Evolutionary conservation across 2,329 filamentous ascomycete species (phyloP).

Genomic region (Fusarium metavorans): DNA sequence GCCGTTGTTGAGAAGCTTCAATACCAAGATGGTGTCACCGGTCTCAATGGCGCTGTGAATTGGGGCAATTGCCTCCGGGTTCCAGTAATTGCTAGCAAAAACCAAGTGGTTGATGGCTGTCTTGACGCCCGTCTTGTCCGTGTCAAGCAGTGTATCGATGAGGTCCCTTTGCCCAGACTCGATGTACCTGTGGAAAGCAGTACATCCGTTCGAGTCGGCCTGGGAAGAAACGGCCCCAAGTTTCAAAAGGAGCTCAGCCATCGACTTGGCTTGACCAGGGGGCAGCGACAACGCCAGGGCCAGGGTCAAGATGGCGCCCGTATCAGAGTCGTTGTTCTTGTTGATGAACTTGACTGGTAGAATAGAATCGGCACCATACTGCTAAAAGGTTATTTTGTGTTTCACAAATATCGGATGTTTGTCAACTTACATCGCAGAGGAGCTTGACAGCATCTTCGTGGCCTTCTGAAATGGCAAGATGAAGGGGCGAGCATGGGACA

Average conservation of each 20-base stretch:
- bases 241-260: conserved; percentile 73
- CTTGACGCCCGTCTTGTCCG: conserved; percentile 71
- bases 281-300: conserved; percentile 76
- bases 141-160: conserved; percentile 62
- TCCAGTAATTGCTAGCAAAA: conserved; percentile 52
- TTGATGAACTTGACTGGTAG: conserved; percentile 77
- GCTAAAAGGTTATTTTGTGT: conserved; percentile 42
- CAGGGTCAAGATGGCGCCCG: conserved; percentile 75
- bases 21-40: conserved; percentile 64
- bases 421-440: conserved; percentile 68
- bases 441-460: conserved; percentile 76
- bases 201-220: conserved; percentile 73
- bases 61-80: conserved; percentile 56
- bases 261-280: conserved; percentile 70
- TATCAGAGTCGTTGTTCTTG: conserved; percentile 60
- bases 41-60: conserved; percentile 70
- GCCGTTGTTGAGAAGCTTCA: conserved; percentile 73
- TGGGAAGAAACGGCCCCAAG: conserved; percentile 81
- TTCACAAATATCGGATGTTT: not conserved
- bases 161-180: conserved; percentile 61
- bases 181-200: conserved; percentile 75
- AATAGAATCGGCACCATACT: conserved; percentile 82
- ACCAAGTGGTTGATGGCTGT: conserved; percentile 76
- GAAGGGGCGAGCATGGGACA: conserved; percentile 77
- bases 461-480: conserved; percentile 81